These are phyloP conservation scores for Tarenaya hassleriana DNA, from an alignment of 345 rosid genomes.

Conservation along the genomic window DNA sequence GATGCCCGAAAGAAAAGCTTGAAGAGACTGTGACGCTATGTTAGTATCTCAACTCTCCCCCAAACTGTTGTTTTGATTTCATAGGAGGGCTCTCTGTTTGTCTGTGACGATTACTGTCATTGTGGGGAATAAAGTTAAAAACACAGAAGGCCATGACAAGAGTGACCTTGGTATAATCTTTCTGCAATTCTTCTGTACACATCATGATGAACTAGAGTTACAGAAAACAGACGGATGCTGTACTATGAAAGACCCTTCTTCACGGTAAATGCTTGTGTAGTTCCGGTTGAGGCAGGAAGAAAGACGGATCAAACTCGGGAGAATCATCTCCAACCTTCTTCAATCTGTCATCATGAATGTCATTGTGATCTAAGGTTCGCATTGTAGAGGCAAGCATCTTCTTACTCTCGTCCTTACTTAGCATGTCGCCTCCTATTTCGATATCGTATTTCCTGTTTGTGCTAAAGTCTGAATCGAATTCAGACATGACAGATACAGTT, in stretches of 20 bases:
- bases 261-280: conserved; percentile 10
- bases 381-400: conserved; percentile 10
- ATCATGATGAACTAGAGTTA: no score
- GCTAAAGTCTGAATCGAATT: conserved; percentile 26
- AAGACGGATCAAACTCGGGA: conserved; percentile 18
- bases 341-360: conserved; percentile 16
- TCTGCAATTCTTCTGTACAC: no score
- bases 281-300: conserved; percentile 21
- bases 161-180: no score
- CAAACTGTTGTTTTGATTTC: no score
- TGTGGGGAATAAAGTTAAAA: no score
- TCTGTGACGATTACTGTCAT: no score
- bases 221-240: no score
- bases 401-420: conserved; percentile 22
- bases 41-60: no score
- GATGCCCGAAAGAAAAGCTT: conserved; percentile 98
- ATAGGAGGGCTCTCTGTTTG: no score
- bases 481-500: conserved; percentile 14
- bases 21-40: conserved; percentile 59
- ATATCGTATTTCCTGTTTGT: conserved; percentile 23
- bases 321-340: conserved; percentile 15
- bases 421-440: conserved; percentile 27
- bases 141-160: no score
- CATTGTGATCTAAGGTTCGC: conserved; percentile 16
- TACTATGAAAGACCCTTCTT: no score